Conservation (phyloP, 1,284 basidiomycete species). For the Malassezia brasiliensis region DNA sequence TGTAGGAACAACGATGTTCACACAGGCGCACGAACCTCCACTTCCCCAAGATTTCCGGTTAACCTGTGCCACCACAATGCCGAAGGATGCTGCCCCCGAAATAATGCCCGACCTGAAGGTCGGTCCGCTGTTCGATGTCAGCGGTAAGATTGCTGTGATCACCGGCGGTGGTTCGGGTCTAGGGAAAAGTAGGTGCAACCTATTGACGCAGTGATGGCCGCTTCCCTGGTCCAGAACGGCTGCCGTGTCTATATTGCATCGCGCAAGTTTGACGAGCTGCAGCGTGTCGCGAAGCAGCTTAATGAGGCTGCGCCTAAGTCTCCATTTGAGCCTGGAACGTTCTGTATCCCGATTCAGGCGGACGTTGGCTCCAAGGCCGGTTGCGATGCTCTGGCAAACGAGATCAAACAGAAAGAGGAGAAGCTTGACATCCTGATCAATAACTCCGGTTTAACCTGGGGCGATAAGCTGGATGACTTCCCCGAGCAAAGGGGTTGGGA, state of each 20-base stretch:
- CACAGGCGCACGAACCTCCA: not conserved
- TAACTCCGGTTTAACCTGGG: slow-evolving; percentile 59
- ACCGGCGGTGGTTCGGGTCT: slow-evolving; percentile 58
- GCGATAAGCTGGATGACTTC: slow-evolving; percentile 62
- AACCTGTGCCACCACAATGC: slow-evolving; percentile 20
- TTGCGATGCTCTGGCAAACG: slow-evolving; percentile 62
- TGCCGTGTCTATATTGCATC: slow-evolving; percentile 72
- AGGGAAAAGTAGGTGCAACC: slow-evolving; percentile 30
- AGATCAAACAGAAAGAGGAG: slow-evolving; percentile 59
- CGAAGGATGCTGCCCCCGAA: slow-evolving; percentile 43
- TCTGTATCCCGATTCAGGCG: slow-evolving; percentile 35
- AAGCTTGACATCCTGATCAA: slow-evolving; percentile 55
- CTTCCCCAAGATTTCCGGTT: not conserved
- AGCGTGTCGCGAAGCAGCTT: slow-evolving; percentile 52
- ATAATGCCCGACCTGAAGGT: slow-evolving; percentile 54
- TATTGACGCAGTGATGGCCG: slow-evolving; percentile 58
- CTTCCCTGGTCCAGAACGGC: slow-evolving; percentile 68
- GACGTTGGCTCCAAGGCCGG: slow-evolving; percentile 59
- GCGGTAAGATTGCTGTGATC: slow-evolving; percentile 62
- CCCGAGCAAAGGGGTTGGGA: slow-evolving; percentile 67
- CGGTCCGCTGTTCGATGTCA: slow-evolving; percentile 61
- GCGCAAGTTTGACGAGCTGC: slow-evolving; percentile 59
- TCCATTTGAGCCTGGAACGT: slow-evolving; percentile 18
- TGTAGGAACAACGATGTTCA: not conserved
- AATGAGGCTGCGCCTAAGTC: slow-evolving; percentile 25